Conservation (phyloP, 163 green algal genomes). For the Chlorella variabilis region DNA sequence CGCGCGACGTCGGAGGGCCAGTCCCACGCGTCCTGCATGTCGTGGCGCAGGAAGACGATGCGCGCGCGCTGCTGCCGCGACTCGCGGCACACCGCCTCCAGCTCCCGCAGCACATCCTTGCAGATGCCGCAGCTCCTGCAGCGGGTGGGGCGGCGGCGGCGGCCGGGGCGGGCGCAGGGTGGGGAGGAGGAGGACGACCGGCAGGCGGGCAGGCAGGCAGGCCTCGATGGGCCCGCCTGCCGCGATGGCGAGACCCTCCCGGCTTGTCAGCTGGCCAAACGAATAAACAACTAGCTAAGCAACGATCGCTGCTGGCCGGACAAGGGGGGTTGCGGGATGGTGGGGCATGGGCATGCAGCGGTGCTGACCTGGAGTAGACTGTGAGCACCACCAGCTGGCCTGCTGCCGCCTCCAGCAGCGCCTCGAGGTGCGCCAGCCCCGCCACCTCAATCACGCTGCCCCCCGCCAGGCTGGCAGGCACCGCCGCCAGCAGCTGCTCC, state of each 20-base stretch:
- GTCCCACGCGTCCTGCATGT: conserved; percentile 45
- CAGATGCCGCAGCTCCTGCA: conserved; percentile 44
- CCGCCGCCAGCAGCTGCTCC: conserved; percentile 15
- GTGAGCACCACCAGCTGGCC: conserved; percentile 37
- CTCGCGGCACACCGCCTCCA: conserved; percentile 28
- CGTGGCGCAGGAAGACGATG: conserved; percentile 40
- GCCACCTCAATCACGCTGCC: conserved; percentile 29
- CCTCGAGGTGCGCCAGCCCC: conserved; percentile 32
- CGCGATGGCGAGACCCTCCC: no score
- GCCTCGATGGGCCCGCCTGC: no score
- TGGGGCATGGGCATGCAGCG: neutral
- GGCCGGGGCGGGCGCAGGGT: neutral
- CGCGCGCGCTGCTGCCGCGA: conserved; percentile 21
- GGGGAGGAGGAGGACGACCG: neutral
- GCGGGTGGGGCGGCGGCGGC: neutral
- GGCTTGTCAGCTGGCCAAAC: no score
- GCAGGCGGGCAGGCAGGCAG: neutral
- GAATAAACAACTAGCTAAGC: no score
- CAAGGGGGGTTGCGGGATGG: no score
- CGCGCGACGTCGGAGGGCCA: conserved; percentile 25
- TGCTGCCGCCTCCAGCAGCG: conserved; percentile 12
- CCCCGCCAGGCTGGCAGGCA: neutral
- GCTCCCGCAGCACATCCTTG: conserved; percentile 24
- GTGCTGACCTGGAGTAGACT: conserved; percentile 6
- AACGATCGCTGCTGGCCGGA: no score